phyloP scores from a whole-genome alignment of 805 yeast genomes.

The Tetrapisispora namnaoensis region DNA sequence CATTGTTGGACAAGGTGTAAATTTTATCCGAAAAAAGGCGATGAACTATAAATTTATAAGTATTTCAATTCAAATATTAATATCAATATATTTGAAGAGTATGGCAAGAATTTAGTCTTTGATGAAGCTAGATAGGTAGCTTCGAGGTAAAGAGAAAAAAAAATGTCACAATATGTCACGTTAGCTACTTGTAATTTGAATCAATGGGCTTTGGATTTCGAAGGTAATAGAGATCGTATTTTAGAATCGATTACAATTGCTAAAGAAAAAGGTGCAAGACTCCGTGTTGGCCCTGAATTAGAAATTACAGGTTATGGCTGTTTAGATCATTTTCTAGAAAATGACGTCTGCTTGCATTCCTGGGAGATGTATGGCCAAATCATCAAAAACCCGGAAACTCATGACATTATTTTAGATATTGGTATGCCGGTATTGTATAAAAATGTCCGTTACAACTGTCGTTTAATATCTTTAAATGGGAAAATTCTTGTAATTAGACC shows the following conservation, averaged over 20 bases:
- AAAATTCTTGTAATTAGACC: conserved; percentile 82
- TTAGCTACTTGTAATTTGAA: conserved; percentile 89
- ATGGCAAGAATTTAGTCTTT: too few relatives aligned
- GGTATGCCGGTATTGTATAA: conserved; percentile 93
- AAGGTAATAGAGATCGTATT: conserved; percentile 91
- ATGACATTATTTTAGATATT: conserved; percentile 73
- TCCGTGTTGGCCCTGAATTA: conserved; percentile 94
- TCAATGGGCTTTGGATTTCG: conserved; percentile 98
- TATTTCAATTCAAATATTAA: too few relatives aligned
- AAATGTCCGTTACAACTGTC: conserved; percentile 83
- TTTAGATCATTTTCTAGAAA: conserved; percentile 86
- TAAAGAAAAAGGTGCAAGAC: conserved; percentile 59
- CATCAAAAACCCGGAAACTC: conserved; percentile 53
- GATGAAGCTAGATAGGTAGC: too few relatives aligned
- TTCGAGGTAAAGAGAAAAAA: too few relatives aligned
- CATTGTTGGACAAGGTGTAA: too few relatives aligned
- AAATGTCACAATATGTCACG: conserved; percentile 81
- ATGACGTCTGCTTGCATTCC: conserved; percentile 77
- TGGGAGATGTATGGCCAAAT: conserved; percentile 92
- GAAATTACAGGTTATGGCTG: conserved; percentile 94
- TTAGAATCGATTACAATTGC: conserved; percentile 71
- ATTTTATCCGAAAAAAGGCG: too few relatives aligned
- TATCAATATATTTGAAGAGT: too few relatives aligned
- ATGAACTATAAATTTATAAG: too few relatives aligned
- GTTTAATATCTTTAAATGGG: conserved; percentile 73